Conservation (phyloP, 306 rosid species). For the Ormosia semicastrata region DNA sequence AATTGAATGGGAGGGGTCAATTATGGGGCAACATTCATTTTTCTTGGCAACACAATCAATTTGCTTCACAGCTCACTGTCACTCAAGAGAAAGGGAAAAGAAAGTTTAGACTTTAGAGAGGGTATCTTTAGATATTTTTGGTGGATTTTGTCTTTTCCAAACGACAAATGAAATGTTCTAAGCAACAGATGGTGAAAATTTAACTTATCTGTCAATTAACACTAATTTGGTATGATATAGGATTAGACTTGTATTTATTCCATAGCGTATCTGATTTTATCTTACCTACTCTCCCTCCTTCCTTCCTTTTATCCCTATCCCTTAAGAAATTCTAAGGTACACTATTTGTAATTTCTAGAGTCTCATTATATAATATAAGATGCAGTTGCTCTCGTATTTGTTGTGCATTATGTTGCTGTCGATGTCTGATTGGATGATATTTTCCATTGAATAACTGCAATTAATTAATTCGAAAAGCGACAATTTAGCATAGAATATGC, state of each 20-base stretch:
- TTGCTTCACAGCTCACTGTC: slow-evolving; percentile 4
- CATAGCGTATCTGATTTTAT: neutral
- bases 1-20: slow-evolving; percentile 19
- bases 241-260: slow-evolving; percentile 6
- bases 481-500: slow-evolving; percentile 16
- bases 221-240: neutral
- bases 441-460: slow-evolving; percentile 15
- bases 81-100: neutral
- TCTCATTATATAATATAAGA: slow-evolving; percentile 20
- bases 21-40: slow-evolving; percentile 1
- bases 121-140: slow-evolving; percentile 20
- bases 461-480: slow-evolving; percentile 14
- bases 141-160: slow-evolving; percentile 23
- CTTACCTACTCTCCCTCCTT: neutral
- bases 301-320: neutral
- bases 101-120: slow-evolving; percentile 18
- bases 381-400: slow-evolving; percentile 24
- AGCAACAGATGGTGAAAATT: neutral
- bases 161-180: neutral
- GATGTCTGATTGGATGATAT: slow-evolving; percentile 33
- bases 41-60: neutral
- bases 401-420: slow-evolving; percentile 22
- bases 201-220: neutral
- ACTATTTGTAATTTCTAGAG: slow-evolving; percentile 26
- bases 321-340: neutral